These are phyloP conservation scores for Vitis vinifera DNA, from an alignment of 164 flowering plant genomes.

Conservation along the genomic window DNA sequence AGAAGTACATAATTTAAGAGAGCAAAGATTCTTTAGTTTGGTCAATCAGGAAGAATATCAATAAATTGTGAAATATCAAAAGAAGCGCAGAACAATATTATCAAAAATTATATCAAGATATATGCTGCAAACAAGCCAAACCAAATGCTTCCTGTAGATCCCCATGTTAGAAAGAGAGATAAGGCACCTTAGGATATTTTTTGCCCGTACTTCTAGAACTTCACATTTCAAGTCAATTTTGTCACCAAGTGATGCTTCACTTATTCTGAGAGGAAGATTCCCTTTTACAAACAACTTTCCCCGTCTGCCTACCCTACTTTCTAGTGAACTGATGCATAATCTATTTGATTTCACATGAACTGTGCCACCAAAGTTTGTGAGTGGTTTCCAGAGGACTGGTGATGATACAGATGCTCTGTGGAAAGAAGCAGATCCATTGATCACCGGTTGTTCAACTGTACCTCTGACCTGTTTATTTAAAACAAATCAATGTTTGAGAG, in stretches of 20 bases:
- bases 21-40: no score
- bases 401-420: conserved; percentile 93
- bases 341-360: conserved; percentile 86
- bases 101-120: not conserved
- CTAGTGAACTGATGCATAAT: conserved; percentile 72
- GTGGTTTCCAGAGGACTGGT: conserved; percentile 83
- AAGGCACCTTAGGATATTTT: conserved; percentile 77
- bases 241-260: conserved; percentile 69
- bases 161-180: not conserved
- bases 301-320: conserved; percentile 87
- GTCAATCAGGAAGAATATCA: not conserved
- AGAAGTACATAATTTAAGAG: not conserved
- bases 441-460: conserved; percentile 89
- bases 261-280: conserved; percentile 77
- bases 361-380: conserved; percentile 89
- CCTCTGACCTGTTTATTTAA: conserved; percentile 74
- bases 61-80: not conserved
- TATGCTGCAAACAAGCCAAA: not conserved
- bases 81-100: not conserved
- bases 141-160: not conserved
- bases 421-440: conserved; percentile 94
- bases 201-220: conserved; percentile 88
- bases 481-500: not conserved
- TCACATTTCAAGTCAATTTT: conserved; percentile 96
- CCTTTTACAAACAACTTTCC: conserved; percentile 87